Base-by-base conservation (phyloP, 495 filamentous ascomycete genomes). In the Mycothermus thermophilus region DNA sequence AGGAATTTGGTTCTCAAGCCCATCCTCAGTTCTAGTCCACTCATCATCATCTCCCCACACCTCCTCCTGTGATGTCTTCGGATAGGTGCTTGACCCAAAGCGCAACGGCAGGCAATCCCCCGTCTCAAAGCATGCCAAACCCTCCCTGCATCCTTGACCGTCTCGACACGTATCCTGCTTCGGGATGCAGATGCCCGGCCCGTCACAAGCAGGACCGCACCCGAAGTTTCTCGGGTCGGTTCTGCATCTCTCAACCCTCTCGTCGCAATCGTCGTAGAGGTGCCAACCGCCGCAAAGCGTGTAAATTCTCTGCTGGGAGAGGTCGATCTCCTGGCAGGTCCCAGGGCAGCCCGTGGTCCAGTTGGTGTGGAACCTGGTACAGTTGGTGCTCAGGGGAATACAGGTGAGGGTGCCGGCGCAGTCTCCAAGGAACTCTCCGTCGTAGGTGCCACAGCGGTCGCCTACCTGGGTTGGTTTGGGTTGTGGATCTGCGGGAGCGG, bases 191-290 rank as follows among this genome's bases (percentile, higher is more conserved):
- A 46, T 42, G 4, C 43, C 43, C 16, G 23, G 7, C 9, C 24
- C 38, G 20, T 42, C 43, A 19, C 43, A 46, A 8, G 39, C 18
- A 1, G 43, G 43, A 5, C 43, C 43, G 32, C 43, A 46, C 27
- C 2, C 30, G 13, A 3, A 12, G 7, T 25, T 12, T 11, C 39
- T 3, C 30, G 43, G 43, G 12, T 46, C 43, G 8, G 31, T 28
- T n/a, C 28, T 16, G 28, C 43, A 46, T 2, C 10, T 8, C 22
- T 46, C 43, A 22, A 23, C 4, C 1, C 27, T 18, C 31, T 46
- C 43, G 32, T 42, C 31, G 32, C 43, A 46, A 32, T 46, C 36
- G 29, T 42, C 39, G 3, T 21, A 11, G 6, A 38, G 14, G 3
- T 14, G 9, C 43, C 43, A 46, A 4, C 43, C 39, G 10, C 35